phyloP scores from a whole-genome alignment of 768 basidiomycete species.

The Leucogyrophana mollusca region DNA sequence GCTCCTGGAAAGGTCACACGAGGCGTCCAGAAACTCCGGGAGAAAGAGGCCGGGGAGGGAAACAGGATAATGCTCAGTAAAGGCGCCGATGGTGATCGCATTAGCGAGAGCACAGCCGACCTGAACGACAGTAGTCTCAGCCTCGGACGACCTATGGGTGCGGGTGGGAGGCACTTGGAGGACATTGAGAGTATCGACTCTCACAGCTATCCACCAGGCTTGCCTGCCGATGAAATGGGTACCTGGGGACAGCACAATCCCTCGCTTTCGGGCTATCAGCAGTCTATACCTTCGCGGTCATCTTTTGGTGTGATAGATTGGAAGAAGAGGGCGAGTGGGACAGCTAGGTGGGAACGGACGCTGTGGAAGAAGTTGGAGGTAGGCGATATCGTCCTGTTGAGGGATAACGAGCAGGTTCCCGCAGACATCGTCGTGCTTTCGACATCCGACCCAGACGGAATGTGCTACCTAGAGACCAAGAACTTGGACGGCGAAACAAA shows the following conservation, averaged over 20 bases:
- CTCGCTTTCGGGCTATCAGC: constrained; percentile 49
- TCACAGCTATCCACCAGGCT: constrained; percentile 61
- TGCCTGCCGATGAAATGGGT: constrained; percentile 25
- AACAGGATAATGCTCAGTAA: constrained; percentile 62
- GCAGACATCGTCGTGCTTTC: constrained; percentile 93
- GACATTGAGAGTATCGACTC: constrained; percentile 68
- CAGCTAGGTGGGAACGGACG: constrained; percentile 90
- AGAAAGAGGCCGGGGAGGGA: constrained; percentile 72
- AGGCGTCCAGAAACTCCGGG: constrained; percentile 83
- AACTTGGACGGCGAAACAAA: constrained; percentile 98
- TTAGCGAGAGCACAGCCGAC: constrained; percentile 45
- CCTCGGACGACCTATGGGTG: constrained; percentile 34
- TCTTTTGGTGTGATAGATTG: constrained; percentile 81
- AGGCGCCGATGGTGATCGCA: constrained; percentile 27
- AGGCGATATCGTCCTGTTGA: constrained; percentile 88
- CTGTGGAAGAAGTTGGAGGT: constrained; percentile 99
- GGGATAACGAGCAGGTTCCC: constrained; percentile 95
- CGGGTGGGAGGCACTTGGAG: constrained; percentile 54
- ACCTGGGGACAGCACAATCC: constrained; percentile 37
- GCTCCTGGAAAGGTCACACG: constrained; percentile 74
- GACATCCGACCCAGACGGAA: constrained; percentile 86
- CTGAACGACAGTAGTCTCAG: constrained; percentile 44
- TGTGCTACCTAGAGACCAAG: constrained; percentile 97
- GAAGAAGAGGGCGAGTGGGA: constrained; percentile 62
- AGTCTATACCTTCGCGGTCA: constrained; percentile 54